Evolutionary conservation across 164 flowering plant genomes (phyloP).

Genomic region (Vitis riparia): DNA sequence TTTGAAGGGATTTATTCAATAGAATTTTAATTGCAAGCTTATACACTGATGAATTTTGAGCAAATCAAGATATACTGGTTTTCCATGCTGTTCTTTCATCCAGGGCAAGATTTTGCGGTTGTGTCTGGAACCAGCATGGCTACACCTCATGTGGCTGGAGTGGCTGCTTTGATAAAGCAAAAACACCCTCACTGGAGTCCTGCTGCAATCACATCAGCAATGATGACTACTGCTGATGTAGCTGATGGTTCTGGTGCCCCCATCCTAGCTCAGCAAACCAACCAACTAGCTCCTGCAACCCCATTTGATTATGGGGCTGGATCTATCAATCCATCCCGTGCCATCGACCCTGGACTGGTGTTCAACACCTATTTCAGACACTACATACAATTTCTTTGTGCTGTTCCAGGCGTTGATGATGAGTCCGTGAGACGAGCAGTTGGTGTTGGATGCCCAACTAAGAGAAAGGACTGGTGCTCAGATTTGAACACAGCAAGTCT

Average conservation of each 20-base stretch:
- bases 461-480: slow-evolving; percentile 43
- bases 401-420: slow-evolving; percentile 56
- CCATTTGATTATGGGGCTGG: slow-evolving; percentile 54
- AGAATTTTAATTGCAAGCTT: neutral
- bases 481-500: slow-evolving; percentile 52
- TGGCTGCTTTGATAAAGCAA: slow-evolving; percentile 59
- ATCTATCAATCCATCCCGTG: slow-evolving; percentile 35
- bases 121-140: slow-evolving; percentile 73
- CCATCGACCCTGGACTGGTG: slow-evolving; percentile 55
- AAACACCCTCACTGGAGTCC: slow-evolving; percentile 57
- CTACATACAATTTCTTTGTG: slow-evolving; percentile 52
- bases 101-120: slow-evolving; percentile 55
- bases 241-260: slow-evolving; percentile 36
- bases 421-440: slow-evolving; percentile 45
- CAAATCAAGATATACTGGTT: neutral
- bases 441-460: slow-evolving; percentile 41
- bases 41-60: neutral
- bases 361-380: slow-evolving; percentile 35
- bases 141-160: slow-evolving; percentile 61
- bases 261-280: slow-evolving; percentile 39
- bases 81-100: neutral
- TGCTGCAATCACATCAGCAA: slow-evolving; percentile 52
- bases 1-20: too few relatives aligned
- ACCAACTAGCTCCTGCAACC: slow-evolving; percentile 26
- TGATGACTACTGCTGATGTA: slow-evolving; percentile 53